phyloP scores from a whole-genome alignment of 169 alveolate genomes.

The Blepharisma undulans region DNA sequence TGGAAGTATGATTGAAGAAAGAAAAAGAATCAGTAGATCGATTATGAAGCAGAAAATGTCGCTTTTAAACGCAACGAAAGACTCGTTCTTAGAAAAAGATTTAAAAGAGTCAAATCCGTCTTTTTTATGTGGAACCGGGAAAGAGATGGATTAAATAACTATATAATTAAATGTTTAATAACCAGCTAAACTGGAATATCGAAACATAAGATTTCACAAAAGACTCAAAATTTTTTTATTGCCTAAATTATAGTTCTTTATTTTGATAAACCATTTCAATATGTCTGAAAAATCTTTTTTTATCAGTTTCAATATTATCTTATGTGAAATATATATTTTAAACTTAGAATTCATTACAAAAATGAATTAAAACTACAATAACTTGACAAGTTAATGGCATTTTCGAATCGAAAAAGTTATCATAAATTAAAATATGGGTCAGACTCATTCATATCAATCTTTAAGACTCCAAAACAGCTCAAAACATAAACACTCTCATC shows the following conservation, averaged over 20 bases:
- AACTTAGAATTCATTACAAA: not conserved
- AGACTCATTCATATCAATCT: not conserved
- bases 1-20: not conserved
- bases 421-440: not conserved
- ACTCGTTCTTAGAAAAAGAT: not conserved
- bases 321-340: no score
- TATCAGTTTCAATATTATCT: not conserved
- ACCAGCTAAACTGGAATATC: no score
- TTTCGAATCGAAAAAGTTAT: not conserved
- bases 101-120: not conserved
- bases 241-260: not conserved
- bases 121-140: not conserved
- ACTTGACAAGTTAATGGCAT: not conserved
- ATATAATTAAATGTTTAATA: not conserved
- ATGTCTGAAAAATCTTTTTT: not conserved
- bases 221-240: not conserved
- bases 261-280: not conserved
- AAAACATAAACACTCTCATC: not conserved
- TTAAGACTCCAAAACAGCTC: not conserved
- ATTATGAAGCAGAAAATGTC: not conserved
- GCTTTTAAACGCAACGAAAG: not conserved
- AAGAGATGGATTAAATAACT: not conserved
- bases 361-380: not conserved
- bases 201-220: not conserved
- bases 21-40: not conserved